phyloP scores from a whole-genome alignment of 2,329 filamentous ascomycete genomes.

The Purpureocillium lavendulum region DNA sequence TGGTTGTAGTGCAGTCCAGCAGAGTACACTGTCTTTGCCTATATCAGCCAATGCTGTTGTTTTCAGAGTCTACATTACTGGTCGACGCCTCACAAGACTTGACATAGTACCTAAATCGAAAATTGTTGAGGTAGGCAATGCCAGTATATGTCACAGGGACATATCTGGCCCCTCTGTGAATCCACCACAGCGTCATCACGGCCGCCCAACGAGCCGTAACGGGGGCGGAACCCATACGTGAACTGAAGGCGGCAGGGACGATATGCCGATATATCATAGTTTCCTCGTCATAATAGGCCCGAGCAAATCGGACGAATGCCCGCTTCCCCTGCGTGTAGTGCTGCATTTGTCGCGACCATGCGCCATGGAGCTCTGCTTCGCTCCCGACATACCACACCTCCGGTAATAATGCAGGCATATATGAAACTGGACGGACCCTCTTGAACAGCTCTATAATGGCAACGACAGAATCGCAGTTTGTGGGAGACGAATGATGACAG shows the following conservation, averaged over 20 bases:
- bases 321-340: conserved; percentile 9
- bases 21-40: too few relatives aligned
- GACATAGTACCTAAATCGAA: conserved; percentile 8
- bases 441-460: conserved; percentile 5
- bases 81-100: neutral
- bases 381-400: conserved; percentile 13
- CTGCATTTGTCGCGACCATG: conserved; percentile 7
- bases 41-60: too few relatives aligned
- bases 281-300: conserved; percentile 6
- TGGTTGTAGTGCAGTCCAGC: too few relatives aligned
- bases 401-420: conserved; percentile 1
- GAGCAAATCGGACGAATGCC: conserved; percentile 7
- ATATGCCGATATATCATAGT: conserved; percentile 6
- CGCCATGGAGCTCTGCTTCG: conserved; percentile 11
- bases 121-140: conserved; percentile 7
- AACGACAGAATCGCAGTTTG: conserved; percentile 5
- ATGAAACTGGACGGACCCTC: neutral
- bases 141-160: conserved; percentile 11
- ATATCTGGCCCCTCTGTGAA: conserved; percentile 9
- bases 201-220: conserved; percentile 10
- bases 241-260: conserved; percentile 8
- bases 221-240: conserved; percentile 7
- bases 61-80: too few relatives aligned
- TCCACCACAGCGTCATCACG: conserved; percentile 8
- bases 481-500: neutral